These are phyloP conservation scores for Arabis hirsuta DNA, from an alignment of 345 rosid genomes.

Conservation along the genomic window DNA sequence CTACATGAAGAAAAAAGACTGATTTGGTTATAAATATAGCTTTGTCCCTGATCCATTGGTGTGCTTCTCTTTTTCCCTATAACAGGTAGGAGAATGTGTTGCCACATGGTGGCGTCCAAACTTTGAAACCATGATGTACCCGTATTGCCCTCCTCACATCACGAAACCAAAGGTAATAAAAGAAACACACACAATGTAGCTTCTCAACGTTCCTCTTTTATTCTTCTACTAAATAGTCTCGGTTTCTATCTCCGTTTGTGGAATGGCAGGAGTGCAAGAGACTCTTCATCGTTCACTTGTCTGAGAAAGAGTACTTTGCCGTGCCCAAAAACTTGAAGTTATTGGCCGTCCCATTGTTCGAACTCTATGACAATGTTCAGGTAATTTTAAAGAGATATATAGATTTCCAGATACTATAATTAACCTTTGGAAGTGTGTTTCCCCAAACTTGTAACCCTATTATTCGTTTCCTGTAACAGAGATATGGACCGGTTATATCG, in stretches of 20 bases:
- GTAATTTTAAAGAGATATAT: conserved; percentile 35
- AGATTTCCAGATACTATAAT: neutral
- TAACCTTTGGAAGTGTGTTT: conserved; percentile 10
- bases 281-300: conserved; percentile 88
- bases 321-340: conserved; percentile 97
- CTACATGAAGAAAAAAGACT: conserved; percentile 3
- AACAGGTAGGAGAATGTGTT: conserved; percentile 94
- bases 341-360: conserved; percentile 95
- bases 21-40: neutral
- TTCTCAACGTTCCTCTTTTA: conserved; percentile 1
- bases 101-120: conserved; percentile 99
- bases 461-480: conserved; percentile 50
- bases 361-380: conserved; percentile 96
- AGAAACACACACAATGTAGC: neutral
- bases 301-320: conserved; percentile 96
- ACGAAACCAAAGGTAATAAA: conserved; percentile 84
- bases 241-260: conserved; percentile 28
- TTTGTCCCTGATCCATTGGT: conserved; percentile 24
- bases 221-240: conserved; percentile 15
- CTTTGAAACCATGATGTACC: conserved; percentile 96
- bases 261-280: conserved; percentile 92
- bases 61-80: neutral
- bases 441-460: neutral
- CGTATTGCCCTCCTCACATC: conserved; percentile 97
- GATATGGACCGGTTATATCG: conserved; percentile 93